Base-by-base conservation (phyloP, 2,329 filamentous ascomycete genomes). In the Lasiodiplodia gonubiensis region DNA sequence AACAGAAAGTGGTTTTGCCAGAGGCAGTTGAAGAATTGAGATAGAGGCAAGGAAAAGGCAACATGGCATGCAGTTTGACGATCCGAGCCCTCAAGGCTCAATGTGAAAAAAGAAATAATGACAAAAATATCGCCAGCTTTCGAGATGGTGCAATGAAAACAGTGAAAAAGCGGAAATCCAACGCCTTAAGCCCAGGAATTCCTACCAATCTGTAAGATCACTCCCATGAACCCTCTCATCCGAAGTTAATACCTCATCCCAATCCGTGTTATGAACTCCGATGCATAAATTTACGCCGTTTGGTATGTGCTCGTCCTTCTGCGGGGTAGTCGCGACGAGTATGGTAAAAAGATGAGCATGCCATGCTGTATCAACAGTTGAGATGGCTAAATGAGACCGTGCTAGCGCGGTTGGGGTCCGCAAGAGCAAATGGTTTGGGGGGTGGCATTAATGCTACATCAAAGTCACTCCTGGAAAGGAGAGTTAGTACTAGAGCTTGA, bases 321-420 rank as follows among this genome's bases (percentile, higher is more conserved):
- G 10, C 42, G 42, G 6, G 21, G 10, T 16, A 25, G 48, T 48
- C 39, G 46, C 46, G 42, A 46, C 42, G 18, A 46, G 37, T 27
- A 30, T n/a, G 33, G 23, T 18, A 42, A 21, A 39, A 37, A 46
- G 18, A 55, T 35, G 42, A 27, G 57, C 30, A 25, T 21, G 35
- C 8, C 59, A 25, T 63, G n/a, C 37, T 10, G 27, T 42, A 63
- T 63, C n/a, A 63, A 21, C 59, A 63, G 46, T 63, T 63, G 14
- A 63, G 59, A 18, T 63, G 59, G 59, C 59, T 63, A 14, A 63
- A 63, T 11, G 59, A 63, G 21, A 63, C 59, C 59, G 59, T 63
- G 27, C 59, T 63, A 6, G 59, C 59, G 46, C 59, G 59, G 46
- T 63, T 51, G n/a, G 59, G 46, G 35, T 63, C 46, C 12, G 59